phyloP scores from a whole-genome alignment of 768 basidiomycete species.

The Lentinula lateritia region DNA sequence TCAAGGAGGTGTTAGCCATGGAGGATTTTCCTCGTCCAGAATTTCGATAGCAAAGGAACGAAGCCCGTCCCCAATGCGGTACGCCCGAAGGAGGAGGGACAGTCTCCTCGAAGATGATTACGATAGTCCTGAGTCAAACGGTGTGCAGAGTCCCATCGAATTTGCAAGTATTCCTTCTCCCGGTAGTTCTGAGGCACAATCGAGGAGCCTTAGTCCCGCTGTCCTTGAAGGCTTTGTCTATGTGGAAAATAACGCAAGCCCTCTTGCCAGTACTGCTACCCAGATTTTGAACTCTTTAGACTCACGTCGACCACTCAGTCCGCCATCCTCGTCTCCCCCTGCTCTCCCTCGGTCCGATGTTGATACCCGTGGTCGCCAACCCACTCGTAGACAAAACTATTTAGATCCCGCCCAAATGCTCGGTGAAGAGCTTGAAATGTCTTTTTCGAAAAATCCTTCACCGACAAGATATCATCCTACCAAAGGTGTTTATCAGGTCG shows the following conservation, averaged over 20 bases:
- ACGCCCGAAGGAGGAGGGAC: slow-evolving; percentile 3
- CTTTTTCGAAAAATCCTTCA: slow-evolving; percentile 1
- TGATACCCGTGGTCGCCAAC: not conserved
- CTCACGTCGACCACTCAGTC: not conserved
- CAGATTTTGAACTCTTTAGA: not conserved
- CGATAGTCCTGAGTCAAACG: not conserved
- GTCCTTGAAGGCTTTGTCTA: not conserved
- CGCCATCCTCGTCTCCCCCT: not conserved
- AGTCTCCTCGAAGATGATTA: slow-evolving; percentile 3
- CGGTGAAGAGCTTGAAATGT: slow-evolving; percentile 1
- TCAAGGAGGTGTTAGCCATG: not conserved
- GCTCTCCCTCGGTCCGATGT: not conserved
- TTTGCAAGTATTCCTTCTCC: not conserved
- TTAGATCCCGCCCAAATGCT: not conserved
- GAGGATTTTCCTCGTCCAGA: not conserved
- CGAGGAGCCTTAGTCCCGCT: not conserved
- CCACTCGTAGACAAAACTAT: not conserved
- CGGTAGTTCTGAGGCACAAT: not conserved
- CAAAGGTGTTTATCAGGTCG: not conserved
- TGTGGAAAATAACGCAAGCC: not conserved
- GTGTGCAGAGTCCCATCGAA: not conserved
- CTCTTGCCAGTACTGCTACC: not conserved
- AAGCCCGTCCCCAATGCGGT: slow-evolving; percentile 3
- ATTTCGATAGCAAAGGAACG: not conserved
- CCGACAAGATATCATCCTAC: slow-evolving; percentile 1